Base-by-base conservation (phyloP, 1,284 basidiomycete species). In the Leccinum subfulvum region DNA sequence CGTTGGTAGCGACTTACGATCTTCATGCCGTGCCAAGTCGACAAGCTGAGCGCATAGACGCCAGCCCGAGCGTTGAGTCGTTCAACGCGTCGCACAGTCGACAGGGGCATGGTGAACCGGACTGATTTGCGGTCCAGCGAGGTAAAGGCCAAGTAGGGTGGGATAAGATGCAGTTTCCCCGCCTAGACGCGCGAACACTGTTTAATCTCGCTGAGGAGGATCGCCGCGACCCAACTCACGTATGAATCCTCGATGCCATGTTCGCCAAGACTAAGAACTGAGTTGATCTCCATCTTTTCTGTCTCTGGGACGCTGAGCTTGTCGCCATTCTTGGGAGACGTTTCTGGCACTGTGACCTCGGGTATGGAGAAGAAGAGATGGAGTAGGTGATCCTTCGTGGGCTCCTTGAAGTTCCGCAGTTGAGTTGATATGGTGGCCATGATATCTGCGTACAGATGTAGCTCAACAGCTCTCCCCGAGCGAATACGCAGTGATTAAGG, bases 21-120 rank as follows among this genome's bases (percentile, higher is more conserved):
- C 81, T 97, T 93, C 84, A 94, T 89, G 54, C 93, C 91, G 75
- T 98, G 95, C 95, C 96, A 99, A 61, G 95, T 88, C n/a, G 90
- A 87, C 30, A 99, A 80, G 69, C 94, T 95, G 49, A 99, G 84
- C 5, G 97, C 97, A 74, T 98, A 98, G 33, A 98, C 91, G 5
- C 95, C 96, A 23, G 95, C 92, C 39, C 95, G 84, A 21, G 93
- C 91, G 76, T 95, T 95, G 59, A 95, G 80, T 49, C 96, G 82
- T 77, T 99, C 97, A n/a, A 99, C 97, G 49, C 97, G 83, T 49
- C 97, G 86, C 66, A 99, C 89, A 2, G 95, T 96, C 64, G 92
- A 95, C 41, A 99, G 82, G 52, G 97, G 97, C 18, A 99, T 79
- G 2, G 94, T 94, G 79, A 96, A 95, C 54, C 91, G 85, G 65